phyloP scores from a whole-genome alignment of 2,329 filamentous ascomycete genomes.

The Bipolaris oryzae region DNA sequence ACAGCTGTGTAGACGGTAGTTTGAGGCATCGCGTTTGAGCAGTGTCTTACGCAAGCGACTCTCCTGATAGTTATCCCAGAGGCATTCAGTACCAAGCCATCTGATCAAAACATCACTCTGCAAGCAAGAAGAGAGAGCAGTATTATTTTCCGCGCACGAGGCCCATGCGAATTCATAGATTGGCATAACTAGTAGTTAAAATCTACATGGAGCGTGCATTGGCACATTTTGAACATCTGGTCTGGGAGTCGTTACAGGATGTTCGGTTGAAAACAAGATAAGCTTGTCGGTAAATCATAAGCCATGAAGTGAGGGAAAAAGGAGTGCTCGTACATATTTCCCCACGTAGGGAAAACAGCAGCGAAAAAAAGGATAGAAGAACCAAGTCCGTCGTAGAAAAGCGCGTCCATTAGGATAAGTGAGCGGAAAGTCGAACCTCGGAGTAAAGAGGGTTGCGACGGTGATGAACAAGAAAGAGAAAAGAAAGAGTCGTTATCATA shows the following conservation, averaged over 20 bases:
- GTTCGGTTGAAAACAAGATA: neutral
- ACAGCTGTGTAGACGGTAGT: too few species aligned
- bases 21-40: too few species aligned
- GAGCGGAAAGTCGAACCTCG: constrained; percentile 2
- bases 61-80: too few species aligned
- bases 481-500: constrained; percentile 34
- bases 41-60: too few species aligned
- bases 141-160: neutral
- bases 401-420: constrained; percentile 1
- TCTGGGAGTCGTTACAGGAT: neutral
- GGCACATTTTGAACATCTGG: neutral
- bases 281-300: neutral
- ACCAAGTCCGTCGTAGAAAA: constrained; percentile 1
- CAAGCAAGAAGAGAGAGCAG: neutral
- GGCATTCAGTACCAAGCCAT: too few species aligned
- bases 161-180: neutral
- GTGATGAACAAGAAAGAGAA: constrained; percentile 15
- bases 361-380: constrained; percentile 16
- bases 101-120: neutral
- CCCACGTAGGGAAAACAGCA: constrained; percentile 18
- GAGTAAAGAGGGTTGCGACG: neutral
- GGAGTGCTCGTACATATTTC: neutral
- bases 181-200: neutral
- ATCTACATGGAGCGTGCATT: neutral
- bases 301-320: neutral